These are phyloP conservation scores for Salix viminalis DNA, from an alignment of 345 rosid genomes.

Conservation along the genomic window DNA sequence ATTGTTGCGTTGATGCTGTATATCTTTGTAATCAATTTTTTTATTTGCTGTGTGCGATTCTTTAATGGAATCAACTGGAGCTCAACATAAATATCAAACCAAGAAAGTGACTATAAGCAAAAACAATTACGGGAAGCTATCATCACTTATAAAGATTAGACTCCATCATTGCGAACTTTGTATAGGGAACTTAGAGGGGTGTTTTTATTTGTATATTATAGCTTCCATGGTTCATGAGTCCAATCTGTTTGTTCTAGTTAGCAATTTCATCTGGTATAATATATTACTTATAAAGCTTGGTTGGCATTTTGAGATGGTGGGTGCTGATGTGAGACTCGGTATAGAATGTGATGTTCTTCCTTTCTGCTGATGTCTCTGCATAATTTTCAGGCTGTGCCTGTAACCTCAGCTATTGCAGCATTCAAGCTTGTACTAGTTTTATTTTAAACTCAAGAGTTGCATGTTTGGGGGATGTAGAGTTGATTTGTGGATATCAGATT, in stretches of 20 bases:
- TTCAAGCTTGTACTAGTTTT: not conserved
- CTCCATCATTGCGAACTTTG: not conserved
- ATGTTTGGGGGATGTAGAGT: not conserved
- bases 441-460: not conserved
- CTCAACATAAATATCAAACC: not conserved
- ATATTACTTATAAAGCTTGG: not conserved
- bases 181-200: not conserved
- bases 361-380: not conserved
- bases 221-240: not conserved
- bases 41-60: not conserved
- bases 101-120: not conserved
- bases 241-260: not conserved
- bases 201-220: not conserved
- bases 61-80: not conserved
- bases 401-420: not conserved
- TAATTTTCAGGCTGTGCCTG: not conserved
- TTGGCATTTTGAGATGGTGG: not conserved
- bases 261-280: not conserved
- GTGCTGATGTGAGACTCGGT: not conserved
- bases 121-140: not conserved
- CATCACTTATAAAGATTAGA: not conserved
- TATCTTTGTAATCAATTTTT: not conserved
- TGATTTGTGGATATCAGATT: not conserved
- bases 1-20: not conserved
- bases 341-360: not conserved